Conservation (phyloP, 352 stramenopile species). For the Pilasporangium apinafurcum region DNA sequence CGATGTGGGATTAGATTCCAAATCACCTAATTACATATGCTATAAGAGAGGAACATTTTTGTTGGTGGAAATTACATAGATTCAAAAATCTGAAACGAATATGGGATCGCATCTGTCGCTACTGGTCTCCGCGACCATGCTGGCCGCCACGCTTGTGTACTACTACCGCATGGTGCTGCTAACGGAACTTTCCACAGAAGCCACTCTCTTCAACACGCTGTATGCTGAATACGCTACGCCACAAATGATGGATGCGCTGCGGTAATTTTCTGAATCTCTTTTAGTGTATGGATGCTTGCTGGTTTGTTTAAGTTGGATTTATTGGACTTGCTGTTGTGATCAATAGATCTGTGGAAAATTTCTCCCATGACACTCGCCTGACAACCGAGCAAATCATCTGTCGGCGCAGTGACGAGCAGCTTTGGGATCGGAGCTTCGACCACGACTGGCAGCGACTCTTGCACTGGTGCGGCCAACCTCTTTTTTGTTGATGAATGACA, state of each 20-base stretch:
- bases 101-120: slow-evolving; percentile 47
- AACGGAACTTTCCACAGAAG: slow-evolving; percentile 62
- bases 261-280: slow-evolving; percentile 19
- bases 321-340: neutral
- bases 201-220: slow-evolving; percentile 69
- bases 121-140: slow-evolving; percentile 43
- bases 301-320: neutral
- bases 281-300: neutral
- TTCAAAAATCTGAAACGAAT: too few relatives aligned
- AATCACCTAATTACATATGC: too few relatives aligned
- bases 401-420: slow-evolving; percentile 19
- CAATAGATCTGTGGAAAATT: slow-evolving; percentile 59
- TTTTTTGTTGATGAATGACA: neutral
- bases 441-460: slow-evolving; percentile 55
- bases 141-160: slow-evolving; percentile 54
- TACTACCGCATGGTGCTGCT: slow-evolving; percentile 74
- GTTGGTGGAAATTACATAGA: slow-evolving; percentile 1
- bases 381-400: slow-evolving; percentile 39
- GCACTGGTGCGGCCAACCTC: slow-evolving; percentile 31
- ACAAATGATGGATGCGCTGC: slow-evolving; percentile 49
- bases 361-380: slow-evolving; percentile 25
- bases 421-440: slow-evolving; percentile 53
- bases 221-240: slow-evolving; percentile 61
- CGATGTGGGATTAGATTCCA: too few relatives aligned
- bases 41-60: too few relatives aligned